Percentiles rank a stretch among this genome's conserved stretches.
These are phyloP conservation scores for Globisporangium nodosum DNA, from an alignment of 352 stramenopile genomes.

Conservation along the genomic window DNA sequence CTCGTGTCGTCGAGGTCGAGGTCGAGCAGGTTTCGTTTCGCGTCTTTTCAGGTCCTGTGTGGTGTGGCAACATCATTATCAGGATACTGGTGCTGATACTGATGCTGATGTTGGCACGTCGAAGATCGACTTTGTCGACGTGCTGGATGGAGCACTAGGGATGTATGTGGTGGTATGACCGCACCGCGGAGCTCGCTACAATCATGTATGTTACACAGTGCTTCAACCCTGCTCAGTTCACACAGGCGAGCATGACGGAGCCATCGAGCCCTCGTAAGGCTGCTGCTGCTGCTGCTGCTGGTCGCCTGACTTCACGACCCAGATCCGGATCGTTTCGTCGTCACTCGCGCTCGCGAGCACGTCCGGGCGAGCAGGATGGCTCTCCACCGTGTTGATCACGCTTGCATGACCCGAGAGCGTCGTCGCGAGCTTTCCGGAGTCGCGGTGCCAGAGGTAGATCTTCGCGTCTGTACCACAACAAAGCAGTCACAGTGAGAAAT, in stretches of 20 bases:
- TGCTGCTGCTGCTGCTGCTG: not conserved
- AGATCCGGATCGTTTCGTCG: slow-evolving; percentile 62
- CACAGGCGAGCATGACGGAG: not conserved
- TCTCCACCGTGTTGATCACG: slow-evolving; percentile 62
- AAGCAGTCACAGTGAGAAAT: not conserved
- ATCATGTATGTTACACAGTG: too few species aligned
- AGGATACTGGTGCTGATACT: too few species aligned
- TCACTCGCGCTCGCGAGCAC: slow-evolving; percentile 68
- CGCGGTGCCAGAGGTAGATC: slow-evolving; percentile 54
- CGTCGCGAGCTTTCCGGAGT: slow-evolving; percentile 34
- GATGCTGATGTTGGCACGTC: too few species aligned
- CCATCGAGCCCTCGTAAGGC: not conserved
- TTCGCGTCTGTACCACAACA: slow-evolving; percentile 31
- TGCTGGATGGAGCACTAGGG: too few species aligned
- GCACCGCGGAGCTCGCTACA: too few species aligned
- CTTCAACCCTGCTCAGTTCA: too few species aligned
- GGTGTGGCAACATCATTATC: too few species aligned
- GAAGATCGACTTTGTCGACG: too few species aligned
- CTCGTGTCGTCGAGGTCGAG: too few species aligned
- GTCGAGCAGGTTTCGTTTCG: too few species aligned
- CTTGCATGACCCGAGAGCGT: slow-evolving; percentile 51
- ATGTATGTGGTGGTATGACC: too few species aligned
- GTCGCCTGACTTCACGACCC: slow-evolving; percentile 16
- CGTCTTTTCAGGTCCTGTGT: too few species aligned
- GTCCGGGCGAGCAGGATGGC: slow-evolving; percentile 41